A percentile compares a stretch with the other conserved stretches of the same genome.
phyloP scores from a whole-genome alignment of 495 filamentous ascomycete genomes.

The Astrocystis sublimbata region DNA sequence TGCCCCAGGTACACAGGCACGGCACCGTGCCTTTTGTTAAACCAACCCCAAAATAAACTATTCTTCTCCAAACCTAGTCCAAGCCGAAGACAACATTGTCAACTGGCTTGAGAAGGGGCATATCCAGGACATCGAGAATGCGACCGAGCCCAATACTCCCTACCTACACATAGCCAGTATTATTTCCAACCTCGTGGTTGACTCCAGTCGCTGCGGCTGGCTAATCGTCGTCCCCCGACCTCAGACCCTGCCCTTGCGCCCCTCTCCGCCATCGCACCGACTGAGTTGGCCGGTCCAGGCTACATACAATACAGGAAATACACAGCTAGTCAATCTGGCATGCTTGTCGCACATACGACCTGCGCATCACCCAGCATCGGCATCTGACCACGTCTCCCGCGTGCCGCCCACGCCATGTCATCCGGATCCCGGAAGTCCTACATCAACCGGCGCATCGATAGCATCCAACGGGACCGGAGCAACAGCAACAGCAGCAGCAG shows the following conservation, averaged over 20 bases:
- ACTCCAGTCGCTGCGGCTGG: conserved; percentile 1
- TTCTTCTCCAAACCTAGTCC: conserved; percentile 4
- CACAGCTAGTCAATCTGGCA: conserved; percentile 11
- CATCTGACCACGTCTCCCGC: conserved; percentile 4
- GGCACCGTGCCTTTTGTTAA: no score
- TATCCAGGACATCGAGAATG: neutral
- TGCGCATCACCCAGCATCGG: conserved; percentile 11
- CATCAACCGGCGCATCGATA: conserved; percentile 46
- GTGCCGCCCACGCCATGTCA: conserved; percentile 47
- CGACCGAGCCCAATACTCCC: neutral
- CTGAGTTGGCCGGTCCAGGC: no score
- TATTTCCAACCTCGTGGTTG: neutral
- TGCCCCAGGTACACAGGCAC: no score
- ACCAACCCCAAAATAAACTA: no score
- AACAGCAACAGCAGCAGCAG: conserved; percentile 37
- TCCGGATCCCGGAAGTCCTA: conserved; percentile 38
- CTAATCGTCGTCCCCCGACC: neutral
- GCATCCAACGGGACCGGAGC: conserved; percentile 39
- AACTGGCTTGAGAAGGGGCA: neutral
- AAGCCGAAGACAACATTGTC: neutral
- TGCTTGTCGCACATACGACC: conserved; percentile 16
- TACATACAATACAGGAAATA: no score
- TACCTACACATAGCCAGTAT: no score
- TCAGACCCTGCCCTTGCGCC: neutral
- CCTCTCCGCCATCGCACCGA: neutral